These are phyloP conservation scores for Larix sibirica DNA, from an alignment of 83 land plant genomes.

Conservation along the genomic window DNA sequence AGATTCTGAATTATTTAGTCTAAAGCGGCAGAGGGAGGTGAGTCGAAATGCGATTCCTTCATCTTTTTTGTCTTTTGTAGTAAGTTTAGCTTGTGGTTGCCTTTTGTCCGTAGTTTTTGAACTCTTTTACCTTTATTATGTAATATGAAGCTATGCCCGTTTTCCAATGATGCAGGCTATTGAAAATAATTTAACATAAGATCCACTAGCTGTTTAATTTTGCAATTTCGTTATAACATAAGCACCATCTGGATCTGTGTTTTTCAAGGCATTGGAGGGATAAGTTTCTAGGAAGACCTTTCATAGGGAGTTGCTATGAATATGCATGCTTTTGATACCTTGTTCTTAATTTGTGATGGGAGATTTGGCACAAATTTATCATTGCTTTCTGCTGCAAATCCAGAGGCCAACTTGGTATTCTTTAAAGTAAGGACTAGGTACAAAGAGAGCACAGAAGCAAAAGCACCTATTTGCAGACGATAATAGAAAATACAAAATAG, in stretches of 20 bases:
- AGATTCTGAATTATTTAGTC: slow-evolving; percentile 74
- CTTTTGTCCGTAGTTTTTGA: background rate
- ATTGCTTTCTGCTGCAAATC: background rate
- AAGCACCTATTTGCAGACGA: background rate
- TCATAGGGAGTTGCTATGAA: background rate
- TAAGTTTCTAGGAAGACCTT: background rate
- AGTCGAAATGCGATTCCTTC: background rate
- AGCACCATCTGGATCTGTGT: background rate
- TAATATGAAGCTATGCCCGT: background rate
- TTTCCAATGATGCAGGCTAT: background rate
- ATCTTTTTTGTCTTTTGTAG: too few species aligned
- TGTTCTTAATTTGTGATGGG: background rate
- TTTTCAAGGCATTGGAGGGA: background rate
- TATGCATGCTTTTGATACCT: background rate
- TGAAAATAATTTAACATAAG: background rate
- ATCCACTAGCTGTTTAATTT: background rate
- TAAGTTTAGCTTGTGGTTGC: background rate
- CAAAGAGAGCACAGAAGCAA: background rate
- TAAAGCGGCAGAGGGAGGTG: slow-evolving; percentile 59
- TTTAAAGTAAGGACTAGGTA: background rate
- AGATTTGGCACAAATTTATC: background rate
- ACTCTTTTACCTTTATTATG: background rate
- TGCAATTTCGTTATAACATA: background rate
- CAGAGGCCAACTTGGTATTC: background rate
- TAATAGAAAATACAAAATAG: background rate